phyloP scores from a whole-genome alignment of 73 alveolate species.

The Tetrahymena borealis region DNA sequence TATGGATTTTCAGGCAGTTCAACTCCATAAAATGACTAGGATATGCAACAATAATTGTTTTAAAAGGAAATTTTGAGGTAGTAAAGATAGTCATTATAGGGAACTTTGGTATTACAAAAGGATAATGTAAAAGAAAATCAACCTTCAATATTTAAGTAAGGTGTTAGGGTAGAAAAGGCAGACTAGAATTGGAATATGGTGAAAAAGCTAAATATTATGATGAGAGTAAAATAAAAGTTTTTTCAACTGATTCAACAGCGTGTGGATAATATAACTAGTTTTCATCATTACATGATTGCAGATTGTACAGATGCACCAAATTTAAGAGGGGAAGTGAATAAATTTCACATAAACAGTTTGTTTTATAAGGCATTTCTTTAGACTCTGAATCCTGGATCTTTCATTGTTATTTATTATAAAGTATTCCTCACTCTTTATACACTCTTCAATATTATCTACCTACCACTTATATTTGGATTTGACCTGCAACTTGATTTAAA shows the following conservation, averaged over 20 bases:
- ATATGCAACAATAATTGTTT: background rate
- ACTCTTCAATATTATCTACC: background rate
- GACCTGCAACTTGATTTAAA: background rate
- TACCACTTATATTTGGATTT: background rate
- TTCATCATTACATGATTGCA: background rate
- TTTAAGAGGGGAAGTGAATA: background rate
- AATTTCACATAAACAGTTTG: background rate
- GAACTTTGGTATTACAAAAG: background rate
- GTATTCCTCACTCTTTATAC: background rate
- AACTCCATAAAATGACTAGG: background rate
- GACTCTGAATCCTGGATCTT: background rate
- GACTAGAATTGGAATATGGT: background rate
- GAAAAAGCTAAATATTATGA: background rate
- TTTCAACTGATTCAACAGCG: background rate
- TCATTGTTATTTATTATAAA: background rate
- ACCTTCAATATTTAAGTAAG: too few species aligned
- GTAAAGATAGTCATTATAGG: background rate
- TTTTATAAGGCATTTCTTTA: background rate
- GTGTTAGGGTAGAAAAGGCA: background rate
- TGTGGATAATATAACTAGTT: background rate
- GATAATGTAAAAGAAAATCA: too few species aligned
- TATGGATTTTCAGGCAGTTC: background rate
- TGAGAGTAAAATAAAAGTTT: background rate
- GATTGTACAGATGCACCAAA: background rate
- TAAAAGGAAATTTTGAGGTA: background rate